A percentile compares a stretch with the other conserved stretches of the same genome.
These are phyloP conservation scores for Flaveria bidentis DNA, from an alignment of 129 eudicot genomes.

Conservation along the genomic window DNA sequence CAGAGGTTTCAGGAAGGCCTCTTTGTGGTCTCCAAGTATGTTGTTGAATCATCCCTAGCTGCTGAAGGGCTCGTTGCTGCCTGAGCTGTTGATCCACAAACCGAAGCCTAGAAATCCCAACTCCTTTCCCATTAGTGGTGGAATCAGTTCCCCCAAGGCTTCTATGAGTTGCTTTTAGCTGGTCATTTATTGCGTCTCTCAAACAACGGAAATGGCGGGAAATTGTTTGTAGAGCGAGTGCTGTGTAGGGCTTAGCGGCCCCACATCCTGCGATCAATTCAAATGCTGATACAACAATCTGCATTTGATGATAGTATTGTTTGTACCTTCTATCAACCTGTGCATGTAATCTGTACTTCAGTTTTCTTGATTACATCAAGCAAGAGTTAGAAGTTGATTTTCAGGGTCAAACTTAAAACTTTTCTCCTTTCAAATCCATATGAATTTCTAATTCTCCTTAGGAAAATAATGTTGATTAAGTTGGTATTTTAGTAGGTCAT, in stretches of 20 bases:
- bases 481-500: neutral
- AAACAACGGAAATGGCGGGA: conserved; percentile 88
- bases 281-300: conserved; percentile 76
- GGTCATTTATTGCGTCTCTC: conserved; percentile 68
- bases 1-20: conserved; percentile 90
- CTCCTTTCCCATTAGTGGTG: conserved; percentile 47
- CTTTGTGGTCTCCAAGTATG: conserved; percentile 96
- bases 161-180: conserved; percentile 50
- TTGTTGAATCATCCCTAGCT: conserved; percentile 84
- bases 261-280: conserved; percentile 76
- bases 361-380: conserved; percentile 21
- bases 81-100: conserved; percentile 65
- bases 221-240: conserved; percentile 78
- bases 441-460: neutral
- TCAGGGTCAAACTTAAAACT: conserved; percentile 21
- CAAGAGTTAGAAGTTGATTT: conserved; percentile 27
- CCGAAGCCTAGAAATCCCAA: conserved; percentile 59
- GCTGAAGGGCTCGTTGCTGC: conserved; percentile 87
- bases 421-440: neutral
- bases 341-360: conserved; percentile 23
- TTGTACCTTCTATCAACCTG: conserved; percentile 88
- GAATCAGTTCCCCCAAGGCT: conserved; percentile 74
- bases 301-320: conserved; percentile 89
- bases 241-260: conserved; percentile 79
- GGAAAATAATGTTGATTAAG: neutral